Percentiles rank a stretch among this genome's conserved stretches.
Evolutionary conservation across 257 asterid genomes (phyloP).

Genomic region (Rehmannia glutinosa): DNA sequence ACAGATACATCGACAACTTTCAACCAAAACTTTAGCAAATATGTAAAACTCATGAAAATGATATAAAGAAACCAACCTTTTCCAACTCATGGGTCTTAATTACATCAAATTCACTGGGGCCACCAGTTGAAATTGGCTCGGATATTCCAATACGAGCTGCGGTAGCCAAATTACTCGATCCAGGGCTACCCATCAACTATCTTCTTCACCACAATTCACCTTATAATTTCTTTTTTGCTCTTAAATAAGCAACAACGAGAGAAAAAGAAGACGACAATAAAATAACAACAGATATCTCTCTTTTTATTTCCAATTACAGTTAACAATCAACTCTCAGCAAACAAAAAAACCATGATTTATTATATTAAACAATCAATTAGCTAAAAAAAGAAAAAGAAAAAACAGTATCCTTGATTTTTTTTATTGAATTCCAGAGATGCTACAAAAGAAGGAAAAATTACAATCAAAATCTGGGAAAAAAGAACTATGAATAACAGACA

Average conservation of each 20-base stretch:
- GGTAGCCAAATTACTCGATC: constrained; percentile 34
- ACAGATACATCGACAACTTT: constrained; percentile 3
- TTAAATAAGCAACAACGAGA: not conserved
- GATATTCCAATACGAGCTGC: constrained; percentile 58
- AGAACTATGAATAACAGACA: constrained; percentile 16
- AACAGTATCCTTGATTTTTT: constrained; percentile 12
- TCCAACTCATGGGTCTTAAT: constrained; percentile 61
- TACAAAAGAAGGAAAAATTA: constrained; percentile 21
- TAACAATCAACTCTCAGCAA: constrained; percentile 30
- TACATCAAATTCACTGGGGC: constrained; percentile 63
- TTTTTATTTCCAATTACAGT: constrained; percentile 25
- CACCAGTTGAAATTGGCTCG: constrained; percentile 74
- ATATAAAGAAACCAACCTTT: constrained; percentile 52
- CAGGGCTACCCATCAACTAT: constrained; percentile 63
- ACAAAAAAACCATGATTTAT: not conserved
- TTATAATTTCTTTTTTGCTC: not conserved
- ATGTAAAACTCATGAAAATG: not conserved
- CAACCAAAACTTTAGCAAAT: constrained; percentile 6
- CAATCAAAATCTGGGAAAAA: constrained; percentile 22
- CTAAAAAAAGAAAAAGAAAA: not conserved
- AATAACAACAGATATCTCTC: constrained; percentile 16
- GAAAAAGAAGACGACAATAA: not conserved
- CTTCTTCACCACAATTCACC: constrained; percentile 24
- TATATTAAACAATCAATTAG: constrained; percentile 17
- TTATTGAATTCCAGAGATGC: constrained; percentile 31